These are phyloP conservation scores for Warburgia ugandensis DNA, from an alignment of 164 flowering plant species.

Conservation along the genomic window DNA sequence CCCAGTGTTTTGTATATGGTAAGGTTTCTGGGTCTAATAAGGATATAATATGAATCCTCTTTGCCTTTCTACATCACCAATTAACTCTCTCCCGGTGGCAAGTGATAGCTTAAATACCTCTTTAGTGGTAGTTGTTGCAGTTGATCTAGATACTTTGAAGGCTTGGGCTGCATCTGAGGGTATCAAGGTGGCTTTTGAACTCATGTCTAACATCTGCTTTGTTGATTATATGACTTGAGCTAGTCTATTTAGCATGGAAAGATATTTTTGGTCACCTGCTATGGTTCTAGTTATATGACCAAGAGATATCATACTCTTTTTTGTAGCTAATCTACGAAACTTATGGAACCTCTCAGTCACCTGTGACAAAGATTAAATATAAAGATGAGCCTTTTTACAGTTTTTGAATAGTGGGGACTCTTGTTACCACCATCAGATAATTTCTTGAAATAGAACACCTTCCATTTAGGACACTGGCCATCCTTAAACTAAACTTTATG, in stretches of 20 bases:
- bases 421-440: no score
- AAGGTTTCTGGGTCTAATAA: constrained; percentile 10
- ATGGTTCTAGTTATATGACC: no score
- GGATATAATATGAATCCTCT: background rate
- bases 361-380: no score
- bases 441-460: no score
- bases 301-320: no score
- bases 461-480: no score
- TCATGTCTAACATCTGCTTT: background rate
- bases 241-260: background rate
- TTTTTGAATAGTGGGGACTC: no score
- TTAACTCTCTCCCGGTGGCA: constrained; percentile 21
- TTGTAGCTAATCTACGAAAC: no score
- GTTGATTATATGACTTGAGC: background rate
- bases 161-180: constrained; percentile 79
- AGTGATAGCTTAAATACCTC: constrained; percentile 90
- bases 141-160: constrained; percentile 63
- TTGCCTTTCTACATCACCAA: background rate
- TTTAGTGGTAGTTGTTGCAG: constrained; percentile 73
- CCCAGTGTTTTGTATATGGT: constrained; percentile 94
- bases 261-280: no score
- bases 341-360: no score
- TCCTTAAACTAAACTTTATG: no score
- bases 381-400: no score
- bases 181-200: constrained; percentile 39